These are phyloP conservation scores for Daldinia sp. DNA, from an alignment of 2,329 filamentous ascomycete genomes.

Conservation along the genomic window DNA sequence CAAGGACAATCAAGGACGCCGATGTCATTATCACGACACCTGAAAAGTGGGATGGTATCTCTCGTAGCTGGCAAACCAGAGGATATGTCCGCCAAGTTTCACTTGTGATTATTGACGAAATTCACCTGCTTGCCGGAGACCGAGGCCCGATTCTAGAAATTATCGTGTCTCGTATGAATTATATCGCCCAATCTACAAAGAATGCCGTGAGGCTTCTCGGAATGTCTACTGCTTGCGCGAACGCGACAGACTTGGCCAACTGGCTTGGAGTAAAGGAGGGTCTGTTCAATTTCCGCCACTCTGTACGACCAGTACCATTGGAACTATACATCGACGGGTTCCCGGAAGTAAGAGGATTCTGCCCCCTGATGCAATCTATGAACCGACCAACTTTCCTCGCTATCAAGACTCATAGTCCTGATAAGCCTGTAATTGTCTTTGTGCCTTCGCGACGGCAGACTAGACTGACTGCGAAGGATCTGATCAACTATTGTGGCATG, in stretches of 20 bases:
- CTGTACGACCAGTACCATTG: slow-evolving; percentile 92
- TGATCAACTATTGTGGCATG: slow-evolving; percentile 98
- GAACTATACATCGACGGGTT: slow-evolving; percentile 99
- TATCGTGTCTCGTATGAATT: slow-evolving; percentile 92
- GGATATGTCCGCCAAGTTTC: slow-evolving; percentile 95
- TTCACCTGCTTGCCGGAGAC: slow-evolving; percentile 95
- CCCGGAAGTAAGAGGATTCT: slow-evolving; percentile 93
- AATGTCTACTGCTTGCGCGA: slow-evolving; percentile 99
- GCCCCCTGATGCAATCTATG: slow-evolving; percentile 98
- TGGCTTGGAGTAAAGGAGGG: slow-evolving; percentile 98
- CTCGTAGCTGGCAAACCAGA: slow-evolving; percentile 97
- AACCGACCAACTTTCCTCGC: slow-evolving; percentile 96
- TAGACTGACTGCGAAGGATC: slow-evolving; percentile 90
- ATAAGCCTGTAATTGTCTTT: slow-evolving; percentile 98
- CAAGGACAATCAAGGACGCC: slow-evolving; percentile 91
- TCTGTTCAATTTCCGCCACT: slow-evolving; percentile 97
- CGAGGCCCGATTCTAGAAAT: slow-evolving; percentile 98
- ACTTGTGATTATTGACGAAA: slow-evolving; percentile 98
- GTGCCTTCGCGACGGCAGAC: slow-evolving; percentile 96
- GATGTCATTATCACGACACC: slow-evolving; percentile 99
- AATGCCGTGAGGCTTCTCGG: slow-evolving; percentile 89
- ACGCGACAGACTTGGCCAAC: slow-evolving; percentile 91
- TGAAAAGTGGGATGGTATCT: slow-evolving; percentile 99
- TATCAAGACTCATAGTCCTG: slow-evolving; percentile 94
- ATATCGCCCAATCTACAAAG: slow-evolving; percentile 94